Evolutionary conservation across 2,329 filamentous ascomycete genomes (phyloP), one percentile per base, ranked within the genome.

Genomic region (Hypoxylon sp.): DNA sequence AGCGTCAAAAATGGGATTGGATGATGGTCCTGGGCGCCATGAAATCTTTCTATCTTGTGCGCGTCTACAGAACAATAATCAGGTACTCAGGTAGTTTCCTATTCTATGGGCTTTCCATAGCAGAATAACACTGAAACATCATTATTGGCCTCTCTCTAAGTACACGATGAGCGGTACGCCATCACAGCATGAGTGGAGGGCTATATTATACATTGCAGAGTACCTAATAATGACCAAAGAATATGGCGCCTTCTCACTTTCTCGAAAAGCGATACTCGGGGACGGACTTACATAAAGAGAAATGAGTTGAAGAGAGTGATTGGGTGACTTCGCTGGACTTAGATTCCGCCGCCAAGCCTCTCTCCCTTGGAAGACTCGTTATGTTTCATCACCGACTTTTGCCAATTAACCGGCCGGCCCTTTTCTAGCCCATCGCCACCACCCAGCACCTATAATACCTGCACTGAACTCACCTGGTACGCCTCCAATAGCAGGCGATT

Each of bases 301-400:
- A 57, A 55, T 30, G 32, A 12, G 24, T 16, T 14, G 22, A 44
- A 26, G 36, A 33, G 7, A 53, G 24, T 42, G 30, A 60, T 65
- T 64, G 55, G 59, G 8, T 40, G 32, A 40, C 11, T 20, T 11
- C 3, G 28, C 26, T 53, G 42, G 54, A 36, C 36, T 45, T 20
- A 40, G 20, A n/a, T 46, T 58, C 55, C 57, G 38, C 45, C 16
- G 46, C 46, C 57, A 58, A 59, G 58, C n/a, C n/a, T 38, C 45
- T 50, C 36, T 46, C 33, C 54, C 61, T 60, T 48, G 38, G 33
- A 61, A 55, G 33, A 18, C 40, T 24, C 30, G 22, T 60, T 52
- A 56, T 53, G 67, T 70, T 68, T 60, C 65, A 66, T 70, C 55
- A 53, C n/a, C 58, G 65, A 55, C 42, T 66, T 70, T 70, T 68